phyloP scores from a whole-genome alignment of 352 stramenopile species.

The Phytopythium vexans region DNA sequence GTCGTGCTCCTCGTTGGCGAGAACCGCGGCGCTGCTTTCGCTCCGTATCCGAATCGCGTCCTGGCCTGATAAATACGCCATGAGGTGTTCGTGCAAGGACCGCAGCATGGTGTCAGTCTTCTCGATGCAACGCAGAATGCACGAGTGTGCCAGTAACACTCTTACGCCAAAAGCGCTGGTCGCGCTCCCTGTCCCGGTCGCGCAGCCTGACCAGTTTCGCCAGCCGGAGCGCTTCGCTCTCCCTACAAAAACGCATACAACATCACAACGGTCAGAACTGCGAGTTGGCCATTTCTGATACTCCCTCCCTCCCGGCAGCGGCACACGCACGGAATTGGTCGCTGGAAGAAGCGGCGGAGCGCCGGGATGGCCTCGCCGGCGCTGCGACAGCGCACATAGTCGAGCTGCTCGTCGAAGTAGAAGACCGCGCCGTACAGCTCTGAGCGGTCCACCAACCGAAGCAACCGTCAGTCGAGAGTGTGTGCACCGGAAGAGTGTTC shows the following conservation, averaged over 20 bases:
- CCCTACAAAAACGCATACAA: slow-evolving; percentile 10
- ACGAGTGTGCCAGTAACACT: neutral
- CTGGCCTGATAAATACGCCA: too few relatives aligned
- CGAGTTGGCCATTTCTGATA: neutral
- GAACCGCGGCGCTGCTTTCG: too few relatives aligned
- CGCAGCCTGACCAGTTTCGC: slow-evolving; percentile 7
- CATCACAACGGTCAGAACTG: slow-evolving; percentile 1
- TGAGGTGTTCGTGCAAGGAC: too few relatives aligned
- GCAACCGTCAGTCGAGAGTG: neutral
- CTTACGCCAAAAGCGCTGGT: neutral
- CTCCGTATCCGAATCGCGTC: too few relatives aligned
- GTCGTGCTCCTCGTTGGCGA: too few relatives aligned
- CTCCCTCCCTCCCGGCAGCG: neutral
- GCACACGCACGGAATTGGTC: slow-evolving; percentile 35
- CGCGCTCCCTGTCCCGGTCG: neutral
- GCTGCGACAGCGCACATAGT: slow-evolving; percentile 62
- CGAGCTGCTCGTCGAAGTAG: slow-evolving; percentile 61
- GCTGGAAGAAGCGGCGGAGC: slow-evolving; percentile 27
- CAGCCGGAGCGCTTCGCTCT: slow-evolving; percentile 17
- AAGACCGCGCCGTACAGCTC: slow-evolving; percentile 60
- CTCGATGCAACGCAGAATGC: too few relatives aligned
- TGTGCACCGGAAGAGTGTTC: neutral
- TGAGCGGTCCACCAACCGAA: slow-evolving; percentile 7
- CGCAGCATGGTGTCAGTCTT: too few relatives aligned
- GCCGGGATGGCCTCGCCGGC: slow-evolving; percentile 36